Percentiles rank a stretch among this genome's conserved stretches.
These are phyloP conservation scores for Auxenochlorella pyrenoidosa DNA, from an alignment of 139 green algal species.

Conservation along the genomic window DNA sequence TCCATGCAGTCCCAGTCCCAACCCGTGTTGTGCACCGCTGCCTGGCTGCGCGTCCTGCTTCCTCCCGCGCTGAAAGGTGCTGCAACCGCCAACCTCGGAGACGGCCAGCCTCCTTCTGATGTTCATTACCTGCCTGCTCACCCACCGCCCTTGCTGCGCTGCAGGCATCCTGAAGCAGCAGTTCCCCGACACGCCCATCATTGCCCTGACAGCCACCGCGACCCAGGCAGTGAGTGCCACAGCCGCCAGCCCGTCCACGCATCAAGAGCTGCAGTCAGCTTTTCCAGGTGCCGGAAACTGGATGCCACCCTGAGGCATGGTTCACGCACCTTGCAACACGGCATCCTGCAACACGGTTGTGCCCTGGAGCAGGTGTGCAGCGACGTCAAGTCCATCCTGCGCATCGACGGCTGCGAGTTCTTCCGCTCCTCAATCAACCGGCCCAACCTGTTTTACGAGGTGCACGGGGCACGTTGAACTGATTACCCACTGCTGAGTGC, in stretches of 20 bases:
- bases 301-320: too few relatives aligned
- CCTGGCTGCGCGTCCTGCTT: too few relatives aligned
- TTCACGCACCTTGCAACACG: too few relatives aligned
- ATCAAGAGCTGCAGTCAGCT: too few relatives aligned
- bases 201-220: constrained; percentile 65
- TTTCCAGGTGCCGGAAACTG: too few relatives aligned
- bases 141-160: too few relatives aligned
- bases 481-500: neutral
- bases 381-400: constrained; percentile 55
- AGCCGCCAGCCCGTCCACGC: neutral
- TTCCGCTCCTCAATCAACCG: constrained; percentile 75
- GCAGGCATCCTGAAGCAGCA: constrained; percentile 68
- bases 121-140: neutral
- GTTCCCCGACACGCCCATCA: constrained; percentile 60
- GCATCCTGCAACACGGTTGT: neutral
- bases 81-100: too few relatives aligned
- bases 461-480: neutral
- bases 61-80: too few relatives aligned
- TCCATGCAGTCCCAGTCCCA: too few relatives aligned
- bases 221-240: constrained; percentile 11
- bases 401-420: constrained; percentile 64
- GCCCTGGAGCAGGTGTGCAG: constrained; percentile 32
- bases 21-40: too few relatives aligned
- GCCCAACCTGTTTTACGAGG: constrained; percentile 82
- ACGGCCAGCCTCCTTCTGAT: too few relatives aligned